Percentiles rank a stretch among this genome's conserved stretches.
These are phyloP conservation scores for Monosporozyma servazzii DNA, from an alignment of 805 yeast species.

Conservation along the genomic window DNA sequence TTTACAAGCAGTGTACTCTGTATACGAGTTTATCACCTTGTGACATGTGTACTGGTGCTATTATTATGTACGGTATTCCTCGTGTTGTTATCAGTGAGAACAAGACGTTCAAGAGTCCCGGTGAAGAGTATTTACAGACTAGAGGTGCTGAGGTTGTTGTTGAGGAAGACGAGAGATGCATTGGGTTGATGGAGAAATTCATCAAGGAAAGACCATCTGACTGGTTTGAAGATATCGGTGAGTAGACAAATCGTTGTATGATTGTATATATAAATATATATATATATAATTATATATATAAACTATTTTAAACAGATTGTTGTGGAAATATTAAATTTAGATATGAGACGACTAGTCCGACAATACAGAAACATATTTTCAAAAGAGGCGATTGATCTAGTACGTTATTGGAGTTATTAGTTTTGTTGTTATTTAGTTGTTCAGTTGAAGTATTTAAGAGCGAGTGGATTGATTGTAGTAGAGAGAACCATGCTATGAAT, in stretches of 20 bases:
- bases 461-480: slow-evolving; percentile 39
- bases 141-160: slow-evolving; percentile 70
- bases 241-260: slow-evolving; percentile 8
- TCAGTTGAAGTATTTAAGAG: slow-evolving; percentile 22
- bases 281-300: background rate
- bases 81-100: slow-evolving; percentile 89
- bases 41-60: slow-evolving; percentile 92
- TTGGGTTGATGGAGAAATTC: slow-evolving; percentile 65
- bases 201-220: slow-evolving; percentile 68
- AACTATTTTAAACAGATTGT: background rate
- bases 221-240: slow-evolving; percentile 78
- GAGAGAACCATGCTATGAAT: slow-evolving; percentile 40
- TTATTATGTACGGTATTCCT: slow-evolving; percentile 76
- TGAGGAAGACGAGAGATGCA: slow-evolving; percentile 50
- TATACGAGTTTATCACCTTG: slow-evolving; percentile 92
- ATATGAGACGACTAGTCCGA: slow-evolving; percentile 46
- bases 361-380: slow-evolving; percentile 36
- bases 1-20: slow-evolving; percentile 78
- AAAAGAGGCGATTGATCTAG: slow-evolving; percentile 36
- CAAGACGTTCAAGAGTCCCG: slow-evolving; percentile 63
- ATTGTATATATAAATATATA: background rate
- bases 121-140: slow-evolving; percentile 59
- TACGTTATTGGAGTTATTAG: slow-evolving; percentile 9
- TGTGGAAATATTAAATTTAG: slow-evolving; percentile 42
- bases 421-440: slow-evolving; percentile 24